Evolutionary conservation across 108 stramenopile genomes (phyloP).

Genomic region (Nitzschia inconspicua): DNA sequence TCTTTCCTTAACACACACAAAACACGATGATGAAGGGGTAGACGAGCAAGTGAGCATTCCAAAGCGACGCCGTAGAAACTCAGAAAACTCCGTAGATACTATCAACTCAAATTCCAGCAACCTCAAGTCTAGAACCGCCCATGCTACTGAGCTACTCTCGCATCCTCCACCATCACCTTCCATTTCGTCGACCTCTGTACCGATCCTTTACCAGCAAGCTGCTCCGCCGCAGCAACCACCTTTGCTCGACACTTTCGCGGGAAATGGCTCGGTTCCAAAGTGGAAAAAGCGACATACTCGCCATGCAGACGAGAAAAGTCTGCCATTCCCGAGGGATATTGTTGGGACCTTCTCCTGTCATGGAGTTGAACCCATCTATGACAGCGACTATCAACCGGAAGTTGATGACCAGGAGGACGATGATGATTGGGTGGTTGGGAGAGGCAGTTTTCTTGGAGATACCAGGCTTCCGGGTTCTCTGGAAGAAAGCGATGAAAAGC

Average conservation of each 20-base stretch:
- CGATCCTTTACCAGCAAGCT: slow-evolving; percentile 31
- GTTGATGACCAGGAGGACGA: slow-evolving; percentile 48
- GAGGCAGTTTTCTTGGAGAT: no score
- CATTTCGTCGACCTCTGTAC: slow-evolving; percentile 4
- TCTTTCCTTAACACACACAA: slow-evolving; percentile 50
- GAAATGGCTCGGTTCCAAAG: slow-evolving; percentile 10
- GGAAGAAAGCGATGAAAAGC: slow-evolving; percentile 13
- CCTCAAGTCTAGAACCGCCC: slow-evolving; percentile 44
- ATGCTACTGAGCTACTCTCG: slow-evolving; percentile 53
- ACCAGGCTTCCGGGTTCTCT: no score
- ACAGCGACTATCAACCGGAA: slow-evolving; percentile 37
- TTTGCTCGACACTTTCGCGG: not conserved
- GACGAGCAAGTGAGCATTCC: not conserved
- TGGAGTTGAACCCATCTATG: slow-evolving; percentile 93
- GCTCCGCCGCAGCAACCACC: slow-evolving; percentile 15
- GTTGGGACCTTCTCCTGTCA: slow-evolving; percentile 93
- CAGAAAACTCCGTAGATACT: slow-evolving; percentile 13
- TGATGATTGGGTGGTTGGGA: not conserved
- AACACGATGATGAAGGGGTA: slow-evolving; percentile 13
- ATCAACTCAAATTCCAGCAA: not conserved
- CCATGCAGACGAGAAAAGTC: slow-evolving; percentile 32
- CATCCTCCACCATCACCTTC: slow-evolving; percentile 24
- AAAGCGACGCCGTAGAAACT: slow-evolving; percentile 16
- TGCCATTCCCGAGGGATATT: slow-evolving; percentile 67
- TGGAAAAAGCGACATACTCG: slow-evolving; percentile 41